phyloP scores from a whole-genome alignment of 2,329 filamentous ascomycete species.

The Verticillium zaregamsianum region DNA sequence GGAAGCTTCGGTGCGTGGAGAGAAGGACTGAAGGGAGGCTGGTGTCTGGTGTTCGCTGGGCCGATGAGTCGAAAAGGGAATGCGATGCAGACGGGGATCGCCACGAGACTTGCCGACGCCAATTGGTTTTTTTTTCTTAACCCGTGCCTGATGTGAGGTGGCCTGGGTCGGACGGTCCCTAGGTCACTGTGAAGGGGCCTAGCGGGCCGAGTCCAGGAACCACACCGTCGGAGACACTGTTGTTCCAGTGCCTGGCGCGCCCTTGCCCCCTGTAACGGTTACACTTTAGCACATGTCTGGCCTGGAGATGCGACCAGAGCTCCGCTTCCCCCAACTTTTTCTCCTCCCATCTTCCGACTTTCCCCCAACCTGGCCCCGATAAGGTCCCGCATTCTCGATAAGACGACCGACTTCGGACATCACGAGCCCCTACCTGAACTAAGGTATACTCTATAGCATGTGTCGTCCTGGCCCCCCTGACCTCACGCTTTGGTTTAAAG shows the following conservation, averaged over 20 bases:
- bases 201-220: not conserved
- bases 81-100: not conserved
- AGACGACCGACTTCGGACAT: not conserved
- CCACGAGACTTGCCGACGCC: not conserved
- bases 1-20: not conserved
- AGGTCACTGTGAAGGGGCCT: not conserved
- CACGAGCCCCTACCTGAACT: no score
- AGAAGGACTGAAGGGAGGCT: not conserved
- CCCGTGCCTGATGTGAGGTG: not conserved
- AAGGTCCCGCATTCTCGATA: not conserved
- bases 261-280: not conserved
- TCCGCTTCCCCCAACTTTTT: not conserved
- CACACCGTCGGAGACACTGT: not conserved
- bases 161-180: not conserved
- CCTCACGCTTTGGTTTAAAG: no score
- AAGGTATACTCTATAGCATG: no score
- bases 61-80: not conserved
- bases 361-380: not conserved
- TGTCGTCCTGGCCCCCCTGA: no score
- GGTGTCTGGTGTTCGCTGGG: not conserved
- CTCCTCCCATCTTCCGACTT: not conserved
- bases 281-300: not conserved
- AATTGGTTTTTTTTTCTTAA: not conserved
- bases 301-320: not conserved
- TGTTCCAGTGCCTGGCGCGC: not conserved